These are phyloP conservation scores for Filosporella fistucella DNA, from an alignment of 495 filamentous ascomycete species.

Conservation along the genomic window DNA sequence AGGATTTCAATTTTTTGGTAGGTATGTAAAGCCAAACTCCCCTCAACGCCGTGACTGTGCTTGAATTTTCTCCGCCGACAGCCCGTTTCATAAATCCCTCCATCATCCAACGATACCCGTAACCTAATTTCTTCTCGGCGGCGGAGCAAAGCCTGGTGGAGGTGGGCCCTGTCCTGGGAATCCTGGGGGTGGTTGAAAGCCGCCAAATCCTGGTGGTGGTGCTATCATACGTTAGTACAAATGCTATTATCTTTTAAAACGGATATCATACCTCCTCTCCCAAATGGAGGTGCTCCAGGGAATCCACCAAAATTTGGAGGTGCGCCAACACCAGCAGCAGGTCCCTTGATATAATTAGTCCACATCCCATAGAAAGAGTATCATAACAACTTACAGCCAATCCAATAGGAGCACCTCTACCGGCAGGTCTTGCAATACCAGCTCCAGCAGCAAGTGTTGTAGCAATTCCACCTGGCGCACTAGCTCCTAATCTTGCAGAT, in stretches of 20 bases:
- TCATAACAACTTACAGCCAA: slow-evolving; percentile 50
- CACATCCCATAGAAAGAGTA: neutral
- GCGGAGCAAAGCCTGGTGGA: slow-evolving; percentile 66
- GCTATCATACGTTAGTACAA: slow-evolving; percentile 13
- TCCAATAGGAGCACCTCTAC: slow-evolving; percentile 82
- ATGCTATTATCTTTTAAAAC: slow-evolving; percentile 2
- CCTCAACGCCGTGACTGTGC: slow-evolving; percentile 23
- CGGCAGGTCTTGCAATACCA: slow-evolving; percentile 87
- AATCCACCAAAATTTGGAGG: slow-evolving; percentile 32
- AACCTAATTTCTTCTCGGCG: slow-evolving; percentile 55
- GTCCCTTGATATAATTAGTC: slow-evolving; percentile 53
- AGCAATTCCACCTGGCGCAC: slow-evolving; percentile 60
- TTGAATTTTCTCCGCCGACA: slow-evolving; percentile 20
- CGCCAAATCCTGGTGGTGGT: slow-evolving; percentile 49
- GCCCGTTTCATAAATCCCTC: neutral
- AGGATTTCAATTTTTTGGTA: slow-evolving; percentile 22
- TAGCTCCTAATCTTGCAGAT: slow-evolving; percentile 78
- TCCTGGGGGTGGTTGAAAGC: slow-evolving; percentile 41
- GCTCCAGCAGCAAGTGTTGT: slow-evolving; percentile 74
- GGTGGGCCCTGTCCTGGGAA: slow-evolving; percentile 62
- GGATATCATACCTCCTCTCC: slow-evolving; percentile 68
- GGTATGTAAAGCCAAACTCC: slow-evolving; percentile 21
- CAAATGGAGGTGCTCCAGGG: slow-evolving; percentile 58
- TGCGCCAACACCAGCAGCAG: slow-evolving; percentile 84
- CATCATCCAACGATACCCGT: slow-evolving; percentile 23